Base-by-base conservation (phyloP, 352 stramenopile genomes). In the Phytophthora citricola region DNA sequence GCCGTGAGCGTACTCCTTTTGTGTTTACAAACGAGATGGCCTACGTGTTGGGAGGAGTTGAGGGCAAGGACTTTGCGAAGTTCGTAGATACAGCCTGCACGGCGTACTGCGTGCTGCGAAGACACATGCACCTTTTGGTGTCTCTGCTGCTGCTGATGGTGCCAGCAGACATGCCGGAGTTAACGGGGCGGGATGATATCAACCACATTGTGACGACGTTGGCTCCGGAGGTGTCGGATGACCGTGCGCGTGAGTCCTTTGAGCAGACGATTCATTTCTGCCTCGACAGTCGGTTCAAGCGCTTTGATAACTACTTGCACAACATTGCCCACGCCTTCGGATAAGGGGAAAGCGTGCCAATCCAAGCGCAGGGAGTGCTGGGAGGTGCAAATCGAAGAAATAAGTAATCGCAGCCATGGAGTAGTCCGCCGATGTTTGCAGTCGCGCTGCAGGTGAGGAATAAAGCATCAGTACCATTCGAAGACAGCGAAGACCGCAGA, bases 1-100 rank as follows among this genome's bases (percentile, higher is more conserved):
- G 79, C 57, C 87, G 89, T 47, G 89, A 97, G 39, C 82, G 87
- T 46, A 94, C 87, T 22, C 85, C 87, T 41, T 97, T 97, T 43
- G 89, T 97, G 43, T 97, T 97, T 55, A 97, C 89, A 7, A 87
- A 82, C 47, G 89, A 95, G 56, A 95, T 97, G 87, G 89, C 89
- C 0, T 87, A 94, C 55, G 88, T 95, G 15, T 65, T 96, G 31
- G 89, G 88, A 24, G 89, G 89, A 29, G 85, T 80, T 2, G 82
- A 95, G 12, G 86, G 83, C 29, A 79, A 83, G 32, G 80, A 92
- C 27, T 97, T 93, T 59, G 22, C 43, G 7, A 83, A 86, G 47
- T 96, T 95, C 53, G 71, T 91, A 4, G 72, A 88, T 32, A 92
- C 82, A 36, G 87, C 81, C 48, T 89, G 81, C 49, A 87, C 60